A percentile compares a stretch with the other conserved stretches of the same genome.
These are phyloP conservation scores for Secale cereale DNA, from an alignment of 176 grass and related monocot species.

Conservation along the genomic window DNA sequence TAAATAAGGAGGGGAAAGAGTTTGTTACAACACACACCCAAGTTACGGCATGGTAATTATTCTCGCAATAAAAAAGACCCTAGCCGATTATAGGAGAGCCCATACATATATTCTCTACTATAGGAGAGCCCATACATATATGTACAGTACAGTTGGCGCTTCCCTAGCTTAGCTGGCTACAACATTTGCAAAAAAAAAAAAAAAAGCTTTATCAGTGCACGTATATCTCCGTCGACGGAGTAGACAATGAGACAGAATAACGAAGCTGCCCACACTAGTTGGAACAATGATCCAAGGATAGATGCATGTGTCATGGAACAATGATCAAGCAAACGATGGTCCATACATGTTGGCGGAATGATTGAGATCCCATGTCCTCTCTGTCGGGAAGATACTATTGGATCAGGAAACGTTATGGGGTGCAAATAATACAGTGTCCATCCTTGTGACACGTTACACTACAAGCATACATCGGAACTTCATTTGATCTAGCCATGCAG, in stretches of 20 bases:
- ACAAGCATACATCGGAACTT: not conserved
- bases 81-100: no score
- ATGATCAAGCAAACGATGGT: slow-evolving; percentile 3
- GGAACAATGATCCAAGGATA: not conserved
- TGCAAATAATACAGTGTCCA: not conserved
- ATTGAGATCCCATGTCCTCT: slow-evolving; percentile 19
- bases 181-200: no score
- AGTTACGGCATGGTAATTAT: no score
- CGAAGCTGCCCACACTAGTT: slow-evolving; percentile 6
- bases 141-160: not conserved
- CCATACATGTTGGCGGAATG: slow-evolving; percentile 24
- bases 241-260: not conserved
- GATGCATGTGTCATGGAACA: not conserved
- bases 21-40: no score
- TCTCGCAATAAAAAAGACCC: no score
- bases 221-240: not conserved
- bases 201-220: no score
- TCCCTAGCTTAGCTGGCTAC: no score
- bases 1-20: no score
- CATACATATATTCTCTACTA: no score
- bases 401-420: slow-evolving; percentile 13
- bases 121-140: not conserved
- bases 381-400: slow-evolving; percentile 26
- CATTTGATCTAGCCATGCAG: no score
- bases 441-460: slow-evolving; percentile 5